Percentiles rank a stretch among this genome's conserved stretches.
phyloP scores from a whole-genome alignment of 1,284 basidiomycete genomes.

The Cryptococcus sp. region DNA sequence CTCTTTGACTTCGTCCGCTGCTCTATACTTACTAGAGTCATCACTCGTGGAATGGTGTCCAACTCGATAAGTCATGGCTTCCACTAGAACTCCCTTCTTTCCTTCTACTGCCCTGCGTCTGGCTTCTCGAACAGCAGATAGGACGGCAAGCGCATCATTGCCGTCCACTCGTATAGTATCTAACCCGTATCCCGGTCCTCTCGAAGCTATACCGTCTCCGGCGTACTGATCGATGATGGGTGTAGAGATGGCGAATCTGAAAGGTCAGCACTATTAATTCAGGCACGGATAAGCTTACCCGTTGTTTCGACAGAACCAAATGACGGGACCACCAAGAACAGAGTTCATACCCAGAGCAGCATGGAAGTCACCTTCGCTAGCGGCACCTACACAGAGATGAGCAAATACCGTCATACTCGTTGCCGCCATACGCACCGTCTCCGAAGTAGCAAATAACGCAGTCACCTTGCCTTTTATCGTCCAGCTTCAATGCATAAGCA shows the following conservation, averaged over 20 bases:
- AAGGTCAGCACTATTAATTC: background rate
- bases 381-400: constrained; percentile 36
- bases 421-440: constrained; percentile 47
- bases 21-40: constrained; percentile 85
- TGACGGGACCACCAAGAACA: constrained; percentile 48
- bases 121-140: constrained; percentile 74
- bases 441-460: constrained; percentile 90
- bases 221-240: constrained; percentile 83
- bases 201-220: constrained; percentile 87
- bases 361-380: constrained; percentile 56
- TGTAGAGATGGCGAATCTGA: constrained; percentile 89
- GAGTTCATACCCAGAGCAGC: constrained; percentile 53
- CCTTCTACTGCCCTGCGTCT: constrained; percentile 69
- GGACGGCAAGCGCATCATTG: constrained; percentile 85
- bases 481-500: constrained; percentile 78
- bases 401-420: background rate
- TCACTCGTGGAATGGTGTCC: constrained; percentile 95
- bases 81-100: constrained; percentile 77
- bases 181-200: constrained; percentile 90
- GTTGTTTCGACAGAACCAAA: constrained; percentile 48
- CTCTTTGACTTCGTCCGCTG: constrained; percentile 78
- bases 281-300: constrained; percentile 45
- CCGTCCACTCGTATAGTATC: constrained; percentile 89
- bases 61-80: constrained; percentile 89
- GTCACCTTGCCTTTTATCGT: constrained; percentile 65